Base-by-base conservation (phyloP, 2,329 filamentous ascomycete genomes). In the Hirsutella thompsonii region DNA sequence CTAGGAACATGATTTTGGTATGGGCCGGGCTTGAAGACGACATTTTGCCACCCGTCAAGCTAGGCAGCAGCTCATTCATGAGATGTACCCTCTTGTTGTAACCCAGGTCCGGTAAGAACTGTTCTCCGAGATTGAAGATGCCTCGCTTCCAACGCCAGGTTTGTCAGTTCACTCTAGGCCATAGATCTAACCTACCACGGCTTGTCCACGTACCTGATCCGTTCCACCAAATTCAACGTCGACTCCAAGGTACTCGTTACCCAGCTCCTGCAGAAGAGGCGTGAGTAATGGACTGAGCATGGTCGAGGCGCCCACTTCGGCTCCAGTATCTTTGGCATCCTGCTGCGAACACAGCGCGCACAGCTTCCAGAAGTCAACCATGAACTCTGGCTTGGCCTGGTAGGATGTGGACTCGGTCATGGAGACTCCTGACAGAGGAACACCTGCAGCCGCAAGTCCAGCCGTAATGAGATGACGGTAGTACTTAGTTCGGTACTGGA, bases 11-110 rank as follows among this genome's bases (percentile, higher is more conserved):
- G 14, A 40, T 35, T 26, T 40, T 40, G 21, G 39, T 40, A 29
- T 35, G 26, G 19, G 32, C 39, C 18, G 39, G 32, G 20, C 26
- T 20, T 4, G 39, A 40, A 10, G 39, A 36, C 18, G 39, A 40
- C 39, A 40, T 40, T 26, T 40, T 40, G 30, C 39, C 39, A 5
- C 39, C 39, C 32, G 39, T 36, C 30, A 40, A 23, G 21, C 39
- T 36, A 5, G 39, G 39, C 9, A 40, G 39, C 16, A 40, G 32
- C 39, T 35, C 30, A 20, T 40, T 40, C 32, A 40, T 36, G 18
- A 40, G 21, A 20, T 40, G 39, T n/a, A 40, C 32, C 32, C 39
- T 30, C 21, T 36, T 40, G 11, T 40, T 20, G 32, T 40, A 40
- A 11, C 39, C 39, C 20, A 40, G 39, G 20, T 40, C 39, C 4